Conservation (phyloP, 2,329 filamentous ascomycete species). For the Talaromyces sp. region DNA sequence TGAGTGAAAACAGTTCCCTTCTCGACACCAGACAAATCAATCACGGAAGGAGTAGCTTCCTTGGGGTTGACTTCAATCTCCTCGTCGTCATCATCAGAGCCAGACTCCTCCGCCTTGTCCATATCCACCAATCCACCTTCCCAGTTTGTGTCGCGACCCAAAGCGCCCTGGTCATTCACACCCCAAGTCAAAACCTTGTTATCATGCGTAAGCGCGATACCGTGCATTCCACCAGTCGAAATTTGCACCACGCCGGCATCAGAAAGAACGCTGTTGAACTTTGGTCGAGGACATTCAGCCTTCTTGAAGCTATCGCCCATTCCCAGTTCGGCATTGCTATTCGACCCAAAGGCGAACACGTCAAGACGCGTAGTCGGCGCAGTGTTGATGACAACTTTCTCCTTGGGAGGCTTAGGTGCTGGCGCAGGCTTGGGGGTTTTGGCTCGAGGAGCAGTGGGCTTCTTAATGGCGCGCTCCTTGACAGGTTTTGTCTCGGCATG, state of each 20-base stretch:
- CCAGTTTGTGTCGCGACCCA: constrained; percentile 66
- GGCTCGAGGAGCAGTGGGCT: constrained; percentile 7
- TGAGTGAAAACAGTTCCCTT: constrained; percentile 55
- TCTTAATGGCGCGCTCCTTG: constrained; percentile 14
- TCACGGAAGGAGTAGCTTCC: constrained; percentile 54
- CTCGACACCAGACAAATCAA: constrained; percentile 49
- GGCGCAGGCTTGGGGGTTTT: constrained; percentile 13
- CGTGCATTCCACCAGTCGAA: constrained; percentile 73
- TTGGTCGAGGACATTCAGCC: constrained; percentile 64
- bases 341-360: constrained; percentile 72
- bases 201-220: constrained; percentile 66
- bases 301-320: constrained; percentile 63
- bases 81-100: constrained; percentile 50
- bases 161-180: constrained; percentile 72
- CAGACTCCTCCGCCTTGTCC: constrained; percentile 47
- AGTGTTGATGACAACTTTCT: constrained; percentile 52
- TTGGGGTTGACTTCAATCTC: constrained; percentile 53
- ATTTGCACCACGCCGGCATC: constrained; percentile 62
- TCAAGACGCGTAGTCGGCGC: constrained; percentile 54
- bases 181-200: constrained; percentile 77
- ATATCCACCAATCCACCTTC: constrained; percentile 59
- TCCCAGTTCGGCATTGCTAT: constrained; percentile 69
- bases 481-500: not conserved
- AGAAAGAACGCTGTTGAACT: constrained; percentile 58
- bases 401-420: constrained; percentile 19